phyloP scores from a whole-genome alignment of 331 rosid genomes.

The Acacia concinna region DNA sequence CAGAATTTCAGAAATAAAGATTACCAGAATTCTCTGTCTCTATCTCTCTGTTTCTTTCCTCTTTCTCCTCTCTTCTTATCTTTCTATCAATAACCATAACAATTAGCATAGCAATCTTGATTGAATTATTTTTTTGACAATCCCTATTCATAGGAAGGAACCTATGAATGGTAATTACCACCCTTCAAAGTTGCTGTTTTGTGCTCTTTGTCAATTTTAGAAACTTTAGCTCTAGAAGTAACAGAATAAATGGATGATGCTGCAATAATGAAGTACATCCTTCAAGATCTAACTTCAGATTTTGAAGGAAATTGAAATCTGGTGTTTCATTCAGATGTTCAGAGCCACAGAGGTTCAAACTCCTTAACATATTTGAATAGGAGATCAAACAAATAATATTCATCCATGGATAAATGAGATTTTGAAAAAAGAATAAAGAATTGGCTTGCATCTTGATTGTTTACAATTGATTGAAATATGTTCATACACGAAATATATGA shows the following conservation, averaged over 20 bases:
- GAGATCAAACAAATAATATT: too few species aligned
- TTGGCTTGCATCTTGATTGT: too few species aligned
- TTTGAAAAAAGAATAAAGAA: too few species aligned
- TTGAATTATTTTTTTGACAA: neutral
- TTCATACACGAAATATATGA: too few species aligned
- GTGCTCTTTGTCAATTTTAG: conserved; percentile 27
- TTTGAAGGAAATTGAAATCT: too few species aligned
- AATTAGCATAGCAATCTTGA: neutral
- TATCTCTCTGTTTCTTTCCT: too few species aligned
- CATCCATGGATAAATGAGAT: too few species aligned
- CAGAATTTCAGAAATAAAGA: too few species aligned
- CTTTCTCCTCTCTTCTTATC: too few species aligned
- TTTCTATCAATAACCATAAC: too few species aligned
- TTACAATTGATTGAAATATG: too few species aligned
- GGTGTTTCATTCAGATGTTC: neutral
- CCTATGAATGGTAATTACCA: neutral
- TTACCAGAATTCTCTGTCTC: too few species aligned
- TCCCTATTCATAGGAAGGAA: neutral
- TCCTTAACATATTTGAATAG: neutral
- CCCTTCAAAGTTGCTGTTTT: neutral
- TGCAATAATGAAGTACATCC: neutral
- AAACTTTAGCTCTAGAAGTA: neutral
- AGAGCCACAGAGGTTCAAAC: neutral
- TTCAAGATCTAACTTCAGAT: neutral
- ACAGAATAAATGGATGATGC: neutral